Percentiles rank a stretch among this genome's conserved stretches.
phyloP scores from a whole-genome alignment of 179 eudicot species.

The Beta lomatogona region DNA sequence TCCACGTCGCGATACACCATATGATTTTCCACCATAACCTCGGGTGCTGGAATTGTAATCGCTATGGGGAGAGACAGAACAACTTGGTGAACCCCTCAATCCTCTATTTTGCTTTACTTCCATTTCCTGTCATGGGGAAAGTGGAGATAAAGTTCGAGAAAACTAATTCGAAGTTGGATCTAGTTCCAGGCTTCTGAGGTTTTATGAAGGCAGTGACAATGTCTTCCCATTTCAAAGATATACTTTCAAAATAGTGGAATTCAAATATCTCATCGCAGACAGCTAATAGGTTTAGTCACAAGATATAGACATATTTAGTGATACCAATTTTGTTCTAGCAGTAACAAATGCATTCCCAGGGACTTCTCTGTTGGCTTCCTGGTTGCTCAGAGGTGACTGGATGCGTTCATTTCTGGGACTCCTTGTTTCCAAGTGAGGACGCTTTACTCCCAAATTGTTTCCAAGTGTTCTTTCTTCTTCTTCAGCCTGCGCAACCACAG shows the following conservation, averaged over 20 bases:
- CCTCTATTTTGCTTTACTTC: slow-evolving; percentile 82
- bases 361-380: slow-evolving; percentile 50
- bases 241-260: neutral
- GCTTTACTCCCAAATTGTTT: slow-evolving; percentile 55
- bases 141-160: slow-evolving; percentile 11
- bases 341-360: slow-evolving; percentile 80
- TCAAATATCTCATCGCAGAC: neutral
- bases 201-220: neutral
- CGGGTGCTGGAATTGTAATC: slow-evolving; percentile 52
- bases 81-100: slow-evolving; percentile 57
- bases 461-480: slow-evolving; percentile 56
- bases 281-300: neutral
- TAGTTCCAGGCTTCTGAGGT: slow-evolving; percentile 11
- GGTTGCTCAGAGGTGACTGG: slow-evolving; percentile 59
- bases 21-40: slow-evolving; percentile 68
- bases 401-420: slow-evolving; percentile 60
- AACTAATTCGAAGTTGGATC: neutral
- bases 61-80: slow-evolving; percentile 63
- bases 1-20: slow-evolving; percentile 88
- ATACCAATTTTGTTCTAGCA: slow-evolving; percentile 93
- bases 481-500: slow-evolving; percentile 41
- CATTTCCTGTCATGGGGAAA: slow-evolving; percentile 63
- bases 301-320: neutral
- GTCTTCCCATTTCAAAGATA: too few relatives aligned
- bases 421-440: slow-evolving; percentile 52